A percentile compares a stretch with the other conserved stretches of the same genome.
These are phyloP conservation scores for Gossypium gossypioides DNA, from an alignment of 441 rosid species.

Conservation along the genomic window DNA sequence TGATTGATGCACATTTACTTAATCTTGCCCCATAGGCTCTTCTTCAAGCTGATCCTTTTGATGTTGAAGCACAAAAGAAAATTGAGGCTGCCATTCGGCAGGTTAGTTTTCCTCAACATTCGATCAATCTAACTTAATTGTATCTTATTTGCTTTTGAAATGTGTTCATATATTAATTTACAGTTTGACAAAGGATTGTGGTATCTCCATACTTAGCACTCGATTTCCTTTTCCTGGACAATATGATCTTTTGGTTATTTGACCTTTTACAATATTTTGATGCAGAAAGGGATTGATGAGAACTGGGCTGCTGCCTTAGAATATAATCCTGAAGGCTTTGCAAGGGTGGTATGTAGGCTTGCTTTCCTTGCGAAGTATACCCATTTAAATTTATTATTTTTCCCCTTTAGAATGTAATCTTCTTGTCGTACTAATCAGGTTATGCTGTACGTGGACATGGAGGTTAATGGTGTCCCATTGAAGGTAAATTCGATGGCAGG, in stretches of 20 bases:
- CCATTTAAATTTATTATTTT: constrained; percentile 5
- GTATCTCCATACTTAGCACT: background rate
- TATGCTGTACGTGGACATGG: constrained; percentile 97
- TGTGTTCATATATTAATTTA: background rate
- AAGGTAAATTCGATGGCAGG: constrained; percentile 46
- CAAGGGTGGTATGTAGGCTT: constrained; percentile 77
- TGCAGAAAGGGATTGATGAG: constrained; percentile 97
- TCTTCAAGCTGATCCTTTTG: constrained; percentile 90
- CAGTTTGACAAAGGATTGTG: background rate
- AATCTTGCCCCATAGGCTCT: constrained; percentile 46
- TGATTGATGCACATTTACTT: constrained; percentile 1
- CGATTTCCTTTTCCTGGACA: background rate
- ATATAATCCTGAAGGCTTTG: constrained; percentile 93
- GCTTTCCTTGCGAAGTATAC: constrained; percentile 8
- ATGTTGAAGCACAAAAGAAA: constrained; percentile 90
- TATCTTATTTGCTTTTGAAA: background rate
- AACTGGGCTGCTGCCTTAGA: constrained; percentile 99
- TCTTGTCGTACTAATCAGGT: constrained; percentile 38
- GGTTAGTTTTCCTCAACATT: constrained; percentile 31
- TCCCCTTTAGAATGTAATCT: constrained; percentile 7
- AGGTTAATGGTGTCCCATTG: constrained; percentile 84
- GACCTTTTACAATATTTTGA: constrained; percentile 19
- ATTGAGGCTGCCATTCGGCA: constrained; percentile 95
- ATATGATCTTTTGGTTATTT: constrained; percentile 2
- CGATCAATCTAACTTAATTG: background rate